Conservation (phyloP, 331 rosid genomes). For the Arachis monticola region DNA sequence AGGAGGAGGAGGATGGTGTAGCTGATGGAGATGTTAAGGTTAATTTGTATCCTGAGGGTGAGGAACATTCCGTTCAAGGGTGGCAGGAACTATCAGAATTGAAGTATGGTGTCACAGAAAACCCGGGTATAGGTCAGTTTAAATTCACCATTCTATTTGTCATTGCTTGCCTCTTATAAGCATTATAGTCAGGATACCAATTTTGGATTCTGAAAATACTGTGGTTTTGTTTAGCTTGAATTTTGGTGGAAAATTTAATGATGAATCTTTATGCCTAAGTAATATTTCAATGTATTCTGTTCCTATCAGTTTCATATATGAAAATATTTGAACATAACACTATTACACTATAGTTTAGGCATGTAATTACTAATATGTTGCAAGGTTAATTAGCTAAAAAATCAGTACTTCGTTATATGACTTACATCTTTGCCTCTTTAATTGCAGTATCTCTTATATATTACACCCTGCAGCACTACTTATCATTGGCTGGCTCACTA, state of each 20-base stretch:
- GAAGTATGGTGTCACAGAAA: conserved; percentile 72
- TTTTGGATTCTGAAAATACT: not conserved
- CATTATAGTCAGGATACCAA: not conserved
- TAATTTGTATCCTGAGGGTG: conserved; percentile 46
- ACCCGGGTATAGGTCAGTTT: conserved; percentile 76
- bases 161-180: not conserved
- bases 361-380: not conserved
- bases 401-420: conserved; percentile 29
- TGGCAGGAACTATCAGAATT: conserved; percentile 54
- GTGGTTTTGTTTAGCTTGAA: not conserved
- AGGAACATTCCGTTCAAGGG: conserved; percentile 53
- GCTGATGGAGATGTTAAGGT: conserved; percentile 56
- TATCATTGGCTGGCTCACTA: conserved; percentile 87
- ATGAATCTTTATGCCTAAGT: not conserved
- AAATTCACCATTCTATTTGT: conserved; percentile 18
- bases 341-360: not conserved
- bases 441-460: conserved; percentile 72
- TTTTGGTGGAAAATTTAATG: conserved; percentile 15
- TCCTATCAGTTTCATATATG: conserved; percentile 2
- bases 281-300: not conserved
- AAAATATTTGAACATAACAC: conserved; percentile 13
- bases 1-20: conserved; percentile 45
- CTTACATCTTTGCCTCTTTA: conserved; percentile 38
- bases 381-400: not conserved
- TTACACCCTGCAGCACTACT: conserved; percentile 84